A percentile compares a stretch with the other conserved stretches of the same genome.
Evolutionary conservation across 2,329 filamentous ascomycete genomes (phyloP).

Genomic region (Fusarium papillatum): DNA sequence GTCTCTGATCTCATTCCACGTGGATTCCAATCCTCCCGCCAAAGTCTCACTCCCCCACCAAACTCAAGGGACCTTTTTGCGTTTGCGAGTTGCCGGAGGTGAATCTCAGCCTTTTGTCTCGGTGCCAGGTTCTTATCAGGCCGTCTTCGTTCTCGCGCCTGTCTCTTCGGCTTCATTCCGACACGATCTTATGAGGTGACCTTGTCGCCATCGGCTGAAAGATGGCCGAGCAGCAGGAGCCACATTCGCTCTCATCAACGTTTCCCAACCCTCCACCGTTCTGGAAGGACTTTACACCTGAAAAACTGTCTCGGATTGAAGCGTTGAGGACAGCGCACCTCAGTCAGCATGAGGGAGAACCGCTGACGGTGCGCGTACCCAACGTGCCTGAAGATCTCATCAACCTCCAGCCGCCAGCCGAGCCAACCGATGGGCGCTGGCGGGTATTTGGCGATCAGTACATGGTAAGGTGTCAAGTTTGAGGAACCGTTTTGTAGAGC

Average conservation of each 20-base stretch:
- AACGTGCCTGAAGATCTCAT: slow-evolving; percentile 79
- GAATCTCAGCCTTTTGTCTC: slow-evolving; percentile 5
- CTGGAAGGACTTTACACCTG: slow-evolving; percentile 87
- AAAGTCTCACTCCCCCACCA: slow-evolving; percentile 33
- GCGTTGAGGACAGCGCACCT: slow-evolving; percentile 57
- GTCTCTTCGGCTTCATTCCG: neutral
- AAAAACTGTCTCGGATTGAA: slow-evolving; percentile 73
- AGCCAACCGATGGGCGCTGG: slow-evolving; percentile 79
- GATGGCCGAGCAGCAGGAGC: slow-evolving; percentile 72
- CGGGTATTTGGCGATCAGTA: slow-evolving; percentile 80
- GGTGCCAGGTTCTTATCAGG: neutral
- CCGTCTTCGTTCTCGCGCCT: slow-evolving; percentile 1
- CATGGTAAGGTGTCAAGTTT: slow-evolving; percentile 53
- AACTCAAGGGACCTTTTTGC: slow-evolving; percentile 9
- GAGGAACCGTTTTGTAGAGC: neutral
- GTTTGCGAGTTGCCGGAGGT: slow-evolving; percentile 7
- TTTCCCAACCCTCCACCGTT: slow-evolving; percentile 93
- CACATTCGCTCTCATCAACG: slow-evolving; percentile 68
- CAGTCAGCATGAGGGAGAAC: slow-evolving; percentile 45
- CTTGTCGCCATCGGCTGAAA: slow-evolving; percentile 24
- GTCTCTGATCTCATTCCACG: slow-evolving; percentile 24
- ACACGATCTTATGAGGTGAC: slow-evolving; percentile 27
- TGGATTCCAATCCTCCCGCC: slow-evolving; percentile 25
- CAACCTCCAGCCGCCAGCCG: slow-evolving; percentile 84
- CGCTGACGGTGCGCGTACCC: slow-evolving; percentile 50